Base-by-base conservation (phyloP, 1,284 basidiomycete species). In the Agroathelia rolfsii region DNA sequence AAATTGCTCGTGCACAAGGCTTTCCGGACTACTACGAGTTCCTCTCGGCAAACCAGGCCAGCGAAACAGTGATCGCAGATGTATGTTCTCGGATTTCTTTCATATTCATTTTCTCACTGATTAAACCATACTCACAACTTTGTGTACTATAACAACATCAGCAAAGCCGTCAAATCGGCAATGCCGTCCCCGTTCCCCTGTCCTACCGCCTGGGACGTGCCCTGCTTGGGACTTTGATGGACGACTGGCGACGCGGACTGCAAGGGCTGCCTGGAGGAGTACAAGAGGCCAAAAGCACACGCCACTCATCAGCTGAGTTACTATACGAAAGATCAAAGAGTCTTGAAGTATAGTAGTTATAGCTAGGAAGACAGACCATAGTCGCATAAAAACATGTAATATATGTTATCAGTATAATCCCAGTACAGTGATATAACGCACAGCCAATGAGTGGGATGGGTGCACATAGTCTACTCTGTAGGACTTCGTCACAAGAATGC, bases 131-230 rank as follows among this genome's bases (percentile, higher is more conserved):
- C 27, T 24, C 28, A 24, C n/a, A n/a, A 27, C 28, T 28, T 27
- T 6, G 35, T 28, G 7, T 17, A 31, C 11, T 36, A n/a, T n/a
- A n/a, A n/a, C n/a, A n/a, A n/a, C n/a, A n/a, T n/a, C 40, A 82
- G 78, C 72, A 76, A 72, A 55, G 69, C 34, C 60, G 65, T 24
- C 79, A 82, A 44, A 80, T 83, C 31, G 80, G 79, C 1, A 82
- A 83, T 44, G 78, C 79, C 6, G 78, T 83, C 6, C 77, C 79
- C 6, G 62, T 80, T 6, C 74, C 73, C 3, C 59, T 83, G 21
- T 75, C 74, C 4, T 51, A 64, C 11, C 73, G 75, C 2, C 55
- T 82, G 2, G 79, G 76, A 2, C 73, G 64, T 45, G 62, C 67
- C 10, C 50, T 82, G 0, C 69, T 72, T 0, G 61, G 62, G 27